These are phyloP conservation scores for Mortierella sp. DNA, from an alignment of 371 early-diverging fungal species.

Conservation along the genomic window DNA sequence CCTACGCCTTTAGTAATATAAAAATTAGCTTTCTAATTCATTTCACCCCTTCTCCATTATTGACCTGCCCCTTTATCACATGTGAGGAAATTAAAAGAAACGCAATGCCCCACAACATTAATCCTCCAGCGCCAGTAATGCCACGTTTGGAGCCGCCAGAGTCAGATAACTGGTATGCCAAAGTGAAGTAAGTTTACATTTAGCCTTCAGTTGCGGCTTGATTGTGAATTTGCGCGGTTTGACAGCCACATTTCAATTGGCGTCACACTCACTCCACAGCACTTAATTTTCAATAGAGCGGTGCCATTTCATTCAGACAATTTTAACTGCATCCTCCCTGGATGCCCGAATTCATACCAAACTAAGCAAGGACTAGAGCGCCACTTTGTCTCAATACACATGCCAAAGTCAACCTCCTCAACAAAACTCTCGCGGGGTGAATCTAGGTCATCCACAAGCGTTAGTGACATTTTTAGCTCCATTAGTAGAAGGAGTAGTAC, in stretches of 20 bases:
- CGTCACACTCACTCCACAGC: neutral
- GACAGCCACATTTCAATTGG: neutral
- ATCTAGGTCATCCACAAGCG: neutral
- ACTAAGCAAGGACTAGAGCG: constrained; percentile 56
- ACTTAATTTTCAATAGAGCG: constrained; percentile 16
- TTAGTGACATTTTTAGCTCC: neutral
- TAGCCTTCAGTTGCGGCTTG: too few species aligned
- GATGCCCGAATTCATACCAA: constrained; percentile 45
- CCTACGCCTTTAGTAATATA: too few species aligned
- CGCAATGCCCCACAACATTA: constrained; percentile 33
- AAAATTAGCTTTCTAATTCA: too few species aligned
- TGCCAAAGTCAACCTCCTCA: constrained; percentile 23
- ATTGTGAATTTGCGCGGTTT: neutral
- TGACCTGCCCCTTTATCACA: too few species aligned
- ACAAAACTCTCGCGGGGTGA: constrained; percentile 4
- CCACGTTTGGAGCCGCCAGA: constrained; percentile 34
- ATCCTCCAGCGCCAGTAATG: constrained; percentile 23
- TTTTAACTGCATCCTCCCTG: constrained; percentile 45
- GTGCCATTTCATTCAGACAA: constrained; percentile 27
- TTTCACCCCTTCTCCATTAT: too few species aligned
- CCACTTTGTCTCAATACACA: constrained; percentile 44
- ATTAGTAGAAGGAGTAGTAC: constrained; percentile 5
- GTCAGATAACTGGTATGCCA: constrained; percentile 34
- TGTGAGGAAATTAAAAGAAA: too few species aligned
- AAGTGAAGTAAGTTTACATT: constrained; percentile 44